Base-by-base conservation (phyloP, 139 green algal species). In the Ostreobium quekettii region DNA sequence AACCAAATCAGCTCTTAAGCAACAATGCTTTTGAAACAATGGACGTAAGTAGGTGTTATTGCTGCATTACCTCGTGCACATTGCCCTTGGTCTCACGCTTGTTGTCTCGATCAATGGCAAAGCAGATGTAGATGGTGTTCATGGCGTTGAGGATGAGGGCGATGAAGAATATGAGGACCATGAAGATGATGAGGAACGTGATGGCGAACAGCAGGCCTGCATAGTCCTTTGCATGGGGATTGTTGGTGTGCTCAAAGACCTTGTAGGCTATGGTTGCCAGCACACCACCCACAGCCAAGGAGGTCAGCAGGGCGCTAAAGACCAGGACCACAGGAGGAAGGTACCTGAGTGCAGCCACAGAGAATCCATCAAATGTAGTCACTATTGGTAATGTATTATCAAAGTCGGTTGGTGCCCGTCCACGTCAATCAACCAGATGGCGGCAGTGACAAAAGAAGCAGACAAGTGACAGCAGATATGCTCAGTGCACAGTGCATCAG, bases 101-200 rank as follows among this genome's bases (percentile, higher is more conserved):
- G 61, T 68, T 68, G 38, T 53, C 35, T 15, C 36, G 35, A 19
- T 68, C 61, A 26, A 68, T 68, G 6, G 61, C 61, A 53, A 68
- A 68, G 36, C 61, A 68, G 3, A 68, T 26, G 31, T 57, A 68
- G 24, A 68, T 53, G 3, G 61, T 29, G 36, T 53, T 68, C 37
- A 56, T 38, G 4, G 61, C 36, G 42, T 68, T 38, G 7, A 68
- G 38, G 19, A 68, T 22, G 6, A 68, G 7, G 19, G 35, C 19
- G 4, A 38, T 57, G 61, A 68, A 68, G 61, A 68, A 68, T 36
- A 49, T 19, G 30, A 68, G 24, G 26, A 68, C 61, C 19, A 33
- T 31, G 37, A 68, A 36, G 35, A 56, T 56, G 8, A 68, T 7
- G 35, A 68, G 30, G 61, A 68, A 53, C 4, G 35, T 48, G 61